These are phyloP conservation scores for Bimuria novae-zelandiae DNA, from an alignment of 2,329 filamentous ascomycete genomes.

Conservation along the genomic window DNA sequence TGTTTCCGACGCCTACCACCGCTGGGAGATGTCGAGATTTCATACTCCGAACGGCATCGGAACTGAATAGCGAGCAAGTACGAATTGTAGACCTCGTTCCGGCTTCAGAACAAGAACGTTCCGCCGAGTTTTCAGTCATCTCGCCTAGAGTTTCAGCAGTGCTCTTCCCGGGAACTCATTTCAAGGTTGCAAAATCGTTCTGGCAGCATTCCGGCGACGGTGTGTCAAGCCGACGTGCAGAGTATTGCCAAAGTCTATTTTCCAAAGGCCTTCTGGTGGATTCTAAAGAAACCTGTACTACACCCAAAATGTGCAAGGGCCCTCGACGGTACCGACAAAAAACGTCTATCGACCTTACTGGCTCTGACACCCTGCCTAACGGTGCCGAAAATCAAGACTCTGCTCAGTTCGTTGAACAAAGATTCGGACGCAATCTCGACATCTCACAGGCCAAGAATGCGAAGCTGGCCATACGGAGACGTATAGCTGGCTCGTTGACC, in stretches of 20 bases:
- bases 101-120: slow-evolving; percentile 58
- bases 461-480: slow-evolving; percentile 80
- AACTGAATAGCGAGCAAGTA: slow-evolving; percentile 56
- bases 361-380: slow-evolving; percentile 18
- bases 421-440: slow-evolving; percentile 90
- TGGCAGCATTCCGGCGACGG: slow-evolving; percentile 98
- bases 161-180: slow-evolving; percentile 70
- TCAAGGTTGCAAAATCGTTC: slow-evolving; percentile 82
- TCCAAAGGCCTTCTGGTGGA: slow-evolving; percentile 69
- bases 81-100: slow-evolving; percentile 67
- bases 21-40: slow-evolving; percentile 79
- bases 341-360: slow-evolving; percentile 55
- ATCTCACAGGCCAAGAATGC: slow-evolving; percentile 78
- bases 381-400: slow-evolving; percentile 65
- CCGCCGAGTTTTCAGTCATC: slow-evolving; percentile 52
- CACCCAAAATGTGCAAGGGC: slow-evolving; percentile 63
- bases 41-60: slow-evolving; percentile 63
- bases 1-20: slow-evolving; percentile 75
- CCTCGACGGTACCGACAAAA: slow-evolving; percentile 78
- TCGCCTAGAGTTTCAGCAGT: slow-evolving; percentile 59
- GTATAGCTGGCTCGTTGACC: slow-evolving; percentile 85
- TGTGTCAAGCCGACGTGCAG: slow-evolving; percentile 85
- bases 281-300: slow-evolving; percentile 42
- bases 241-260: slow-evolving; percentile 81
- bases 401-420: slow-evolving; percentile 84